Base-by-base conservation (phyloP, 352 stramenopile genomes). In the Pythium sukuiense region DNA sequence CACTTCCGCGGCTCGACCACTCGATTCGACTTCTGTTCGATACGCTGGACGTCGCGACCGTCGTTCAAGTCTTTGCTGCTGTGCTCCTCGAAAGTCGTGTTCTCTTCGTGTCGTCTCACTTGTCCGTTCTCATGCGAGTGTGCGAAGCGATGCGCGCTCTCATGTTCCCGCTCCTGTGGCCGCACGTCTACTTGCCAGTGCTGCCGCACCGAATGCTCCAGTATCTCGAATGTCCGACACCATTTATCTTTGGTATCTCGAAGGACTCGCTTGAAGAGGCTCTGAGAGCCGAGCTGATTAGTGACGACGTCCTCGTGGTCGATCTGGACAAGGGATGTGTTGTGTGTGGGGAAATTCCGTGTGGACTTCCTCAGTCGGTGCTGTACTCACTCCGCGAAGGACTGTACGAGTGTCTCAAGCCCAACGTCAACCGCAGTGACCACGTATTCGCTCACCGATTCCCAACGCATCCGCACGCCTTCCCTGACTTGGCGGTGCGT, bases 111-210 rank as follows among this genome's bases (percentile, higher is more conserved):
- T 96, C 87, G 26, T 90, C 79, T 1, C 87, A 92, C 65, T 64
- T 88, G 12, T 94, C 87, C 1, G 85, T 93, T 61, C 71, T 96
- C 37, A 89, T 93, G 75, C 92, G 90, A 53, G 84, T 90, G 16
- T 75, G 73, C 57, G 88, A 96, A 62, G 84, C 87, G 0, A 67
- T 95, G 32, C 84, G 85, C 53, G 76, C 85, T 27, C 79, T 97
- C n/a, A 87, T 96, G 78, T 89, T 90, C 37, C 89, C 89, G 6
- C 63, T 97, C 18, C 72, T 85, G 18, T 97, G 89, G 89, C 87
- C 88, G 27, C 89, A 97, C 58, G 85, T 95, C 46, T 97, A 96
- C 66, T 67, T 92, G 7, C 88, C 86, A 0, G 76, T 96, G 43
- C 74, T 96, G 29, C 88, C 88, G 3, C 79, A 74, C 8, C 74